A percentile compares a stretch with the other conserved stretches of the same genome.
Evolutionary conservation across 192 early-diverging fungal species (phyloP).

Genomic region (Podila minutissima): DNA sequence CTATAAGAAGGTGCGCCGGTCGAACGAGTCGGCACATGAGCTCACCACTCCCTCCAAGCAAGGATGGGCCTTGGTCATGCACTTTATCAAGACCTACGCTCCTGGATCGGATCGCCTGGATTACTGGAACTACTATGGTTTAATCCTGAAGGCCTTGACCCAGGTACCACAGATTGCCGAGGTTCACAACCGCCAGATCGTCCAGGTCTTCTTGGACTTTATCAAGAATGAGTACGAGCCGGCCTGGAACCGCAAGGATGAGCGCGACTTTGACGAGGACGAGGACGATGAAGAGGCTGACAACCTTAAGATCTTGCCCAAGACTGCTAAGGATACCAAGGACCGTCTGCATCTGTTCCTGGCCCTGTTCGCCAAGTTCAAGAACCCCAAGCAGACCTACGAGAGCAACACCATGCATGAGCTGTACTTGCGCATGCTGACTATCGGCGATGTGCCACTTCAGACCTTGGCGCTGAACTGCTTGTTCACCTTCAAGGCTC

Average conservation of each 20-base stretch:
- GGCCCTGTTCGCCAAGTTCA: constrained; percentile 71
- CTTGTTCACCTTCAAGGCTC: constrained; percentile 83
- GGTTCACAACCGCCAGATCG: constrained; percentile 66
- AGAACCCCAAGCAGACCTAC: constrained; percentile 66
- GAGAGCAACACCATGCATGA: constrained; percentile 63
- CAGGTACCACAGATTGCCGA: constrained; percentile 72
- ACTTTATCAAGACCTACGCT: constrained; percentile 54
- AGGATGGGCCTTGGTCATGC: constrained; percentile 42
- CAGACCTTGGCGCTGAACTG: constrained; percentile 88
- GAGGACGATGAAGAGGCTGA: constrained; percentile 53
- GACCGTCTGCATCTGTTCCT: constrained; percentile 61
- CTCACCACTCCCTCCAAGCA: constrained; percentile 40
- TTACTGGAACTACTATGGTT: constrained; percentile 74
- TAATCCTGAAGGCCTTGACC: constrained; percentile 67
- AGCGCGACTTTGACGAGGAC: constrained; percentile 51
- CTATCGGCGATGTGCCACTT: constrained; percentile 80
- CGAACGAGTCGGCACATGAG: constrained; percentile 39
- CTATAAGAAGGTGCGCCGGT: constrained; percentile 49
- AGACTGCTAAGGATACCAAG: constrained; percentile 44
- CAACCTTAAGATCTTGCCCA: constrained; percentile 29
- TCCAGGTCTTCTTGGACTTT: constrained; percentile 73
- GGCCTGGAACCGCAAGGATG: constrained; percentile 46
- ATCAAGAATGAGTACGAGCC: constrained; percentile 61
- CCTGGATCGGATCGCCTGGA: constrained; percentile 65
- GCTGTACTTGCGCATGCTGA: constrained; percentile 78